Evolutionary conservation across 805 yeast species (phyloP), one percentile per base, ranked within the genome.

Genomic region (Zygotorulaspora florentina): DNA sequence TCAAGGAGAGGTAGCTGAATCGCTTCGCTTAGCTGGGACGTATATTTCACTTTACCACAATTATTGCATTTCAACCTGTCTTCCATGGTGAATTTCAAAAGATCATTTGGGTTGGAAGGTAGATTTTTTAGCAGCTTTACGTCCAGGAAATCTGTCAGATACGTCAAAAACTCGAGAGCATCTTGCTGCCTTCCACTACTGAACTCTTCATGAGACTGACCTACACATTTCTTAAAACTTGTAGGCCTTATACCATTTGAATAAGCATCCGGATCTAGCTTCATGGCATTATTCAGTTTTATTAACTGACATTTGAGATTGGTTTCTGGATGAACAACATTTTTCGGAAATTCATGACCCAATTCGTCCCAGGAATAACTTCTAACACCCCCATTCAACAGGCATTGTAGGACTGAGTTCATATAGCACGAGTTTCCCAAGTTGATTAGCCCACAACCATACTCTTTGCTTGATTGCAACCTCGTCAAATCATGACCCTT

Each of bases 361-460:
- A 72, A 71, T 2, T 63, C 43, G 1, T 67, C 62, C 26, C 76
- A 55, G 39, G 75, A 61, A 60, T 62, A 50, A 47, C 58, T 65
- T 6, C 61, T 63, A 13, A 65, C 56, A 18, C 61, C 63, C 5
- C 60, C 62, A 43, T 62, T 67, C 53, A 85, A 83, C 37, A 93
- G 65, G 1, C 80, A 71, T 63, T 93, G 99, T 2, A 88, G 49
- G 0, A 81, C 88, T 1, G 96, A 84, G 39, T 89, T 85, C 50
- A 93, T 56, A 61, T 93, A 93, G 67, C 99, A 93, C 0, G 96
- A 84, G 58, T 93, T 93, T 2, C 99, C 99, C 52, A 93, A 68
- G 59, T 93, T 93, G 55, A 85, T 80, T 61, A 93, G 67, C 0
- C 99, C 99, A 6, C 80, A 71, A 0, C 98, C 99, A 61, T 74